These are phyloP conservation scores for Lathyrus tuberosus DNA, from an alignment of 306 rosid species.

Conservation along the genomic window DNA sequence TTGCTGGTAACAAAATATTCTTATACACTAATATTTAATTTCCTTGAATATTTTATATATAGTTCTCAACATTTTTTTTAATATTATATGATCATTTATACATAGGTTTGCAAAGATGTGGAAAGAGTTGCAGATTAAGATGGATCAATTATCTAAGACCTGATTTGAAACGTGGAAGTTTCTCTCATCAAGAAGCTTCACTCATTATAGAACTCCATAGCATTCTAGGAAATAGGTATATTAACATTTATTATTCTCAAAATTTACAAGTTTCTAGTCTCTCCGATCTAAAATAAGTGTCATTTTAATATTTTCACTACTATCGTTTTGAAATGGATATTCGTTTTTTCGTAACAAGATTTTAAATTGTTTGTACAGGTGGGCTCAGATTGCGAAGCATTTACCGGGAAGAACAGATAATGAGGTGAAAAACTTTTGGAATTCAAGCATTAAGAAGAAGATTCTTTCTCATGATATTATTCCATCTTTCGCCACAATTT, in stretches of 20 bases:
- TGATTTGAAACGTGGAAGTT: conserved; percentile 93
- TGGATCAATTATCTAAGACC: conserved; percentile 98
- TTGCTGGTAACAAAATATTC: conserved; percentile 54
- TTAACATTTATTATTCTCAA: neutral
- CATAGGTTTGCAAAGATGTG: conserved; percentile 87
- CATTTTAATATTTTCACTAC: neutral
- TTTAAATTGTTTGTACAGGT: conserved; percentile 48
- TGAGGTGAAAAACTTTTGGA: conserved; percentile 98
- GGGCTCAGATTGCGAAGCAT: conserved; percentile 98
- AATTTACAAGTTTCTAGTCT: neutral
- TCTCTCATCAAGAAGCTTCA: conserved; percentile 89
- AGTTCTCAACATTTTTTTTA: too few relatives aligned
- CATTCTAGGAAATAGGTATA: conserved; percentile 89
- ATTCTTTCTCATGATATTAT: conserved; percentile 56
- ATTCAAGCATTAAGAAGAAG: conserved; percentile 94
- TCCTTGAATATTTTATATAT: neutral
- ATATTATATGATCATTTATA: neutral
- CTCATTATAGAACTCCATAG: conserved; percentile 86
- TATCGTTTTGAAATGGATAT: too few relatives aligned
- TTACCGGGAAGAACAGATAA: conserved; percentile 98
- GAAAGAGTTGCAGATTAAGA: conserved; percentile 94
- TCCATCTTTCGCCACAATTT: conserved; percentile 53
- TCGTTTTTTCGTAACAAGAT: neutral
- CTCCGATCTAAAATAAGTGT: too few relatives aligned
- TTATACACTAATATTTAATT: neutral